A percentile compares a stretch with the other conserved stretches of the same genome.
These are phyloP conservation scores for Candida tropicalis DNA, from an alignment of 1,139 yeast species.

Conservation along the genomic window DNA sequence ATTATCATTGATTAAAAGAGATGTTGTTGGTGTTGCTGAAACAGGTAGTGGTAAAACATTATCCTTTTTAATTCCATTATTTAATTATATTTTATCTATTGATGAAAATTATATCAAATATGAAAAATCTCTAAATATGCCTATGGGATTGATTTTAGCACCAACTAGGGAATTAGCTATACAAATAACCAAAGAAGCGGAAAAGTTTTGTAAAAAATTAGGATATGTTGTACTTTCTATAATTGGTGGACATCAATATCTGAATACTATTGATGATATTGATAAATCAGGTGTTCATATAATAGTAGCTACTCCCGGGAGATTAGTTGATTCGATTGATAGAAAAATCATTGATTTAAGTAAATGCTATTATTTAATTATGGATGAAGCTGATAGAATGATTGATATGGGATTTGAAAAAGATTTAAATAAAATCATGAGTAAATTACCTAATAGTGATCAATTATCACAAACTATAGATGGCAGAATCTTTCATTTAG, in stretches of 20 bases:
- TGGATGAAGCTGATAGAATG: conserved; percentile 97
- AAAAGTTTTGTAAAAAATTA: conserved; percentile 45
- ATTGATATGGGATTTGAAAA: conserved; percentile 93
- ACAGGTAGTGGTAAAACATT: conserved; percentile 97
- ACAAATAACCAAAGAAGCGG: conserved; percentile 73
- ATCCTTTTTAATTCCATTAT: conserved; percentile 76
- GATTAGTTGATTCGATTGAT: conserved; percentile 79
- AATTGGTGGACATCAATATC: conserved; percentile 90
- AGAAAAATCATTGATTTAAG: conserved; percentile 60
- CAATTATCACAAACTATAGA: conserved; percentile 25
- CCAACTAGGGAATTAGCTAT: conserved; percentile 95
- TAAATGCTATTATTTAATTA: conserved; percentile 67
- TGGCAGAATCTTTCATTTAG: conserved; percentile 30
- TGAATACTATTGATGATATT: conserved; percentile 56
- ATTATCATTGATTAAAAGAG: conserved; percentile 58
- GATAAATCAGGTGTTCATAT: conserved; percentile 70
- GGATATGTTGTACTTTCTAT: conserved; percentile 63
- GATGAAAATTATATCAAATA: conserved; percentile 38
- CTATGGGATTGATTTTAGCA: conserved; percentile 71
- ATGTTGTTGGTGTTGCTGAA: conserved; percentile 89
- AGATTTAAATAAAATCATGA: conserved; percentile 64
- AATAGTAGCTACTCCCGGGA: conserved; percentile 92
- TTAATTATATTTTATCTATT: conserved; percentile 53
- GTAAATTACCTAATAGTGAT: conserved; percentile 40
- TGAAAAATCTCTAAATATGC: conserved; percentile 35